phyloP scores from a whole-genome alignment of 1,284 basidiomycete species.

The Inonotus hispidus region DNA sequence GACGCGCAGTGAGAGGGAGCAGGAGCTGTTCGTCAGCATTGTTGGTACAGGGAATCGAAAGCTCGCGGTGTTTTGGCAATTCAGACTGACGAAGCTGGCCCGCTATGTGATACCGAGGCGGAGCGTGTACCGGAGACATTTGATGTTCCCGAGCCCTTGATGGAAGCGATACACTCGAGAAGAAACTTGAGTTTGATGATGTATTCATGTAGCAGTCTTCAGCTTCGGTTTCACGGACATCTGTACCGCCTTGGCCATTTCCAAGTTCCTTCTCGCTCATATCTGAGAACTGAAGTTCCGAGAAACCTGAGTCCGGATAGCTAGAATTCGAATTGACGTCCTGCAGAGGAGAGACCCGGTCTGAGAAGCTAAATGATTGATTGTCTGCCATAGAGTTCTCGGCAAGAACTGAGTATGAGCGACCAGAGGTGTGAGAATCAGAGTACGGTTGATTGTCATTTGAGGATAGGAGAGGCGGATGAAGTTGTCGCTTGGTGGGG shows the following conservation, averaged over 20 bases:
- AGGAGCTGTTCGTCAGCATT: background rate
- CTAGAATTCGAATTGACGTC: conserved; percentile 1
- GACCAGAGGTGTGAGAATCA: background rate
- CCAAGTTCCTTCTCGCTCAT: background rate
- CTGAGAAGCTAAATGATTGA: background rate
- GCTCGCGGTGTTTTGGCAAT: background rate
- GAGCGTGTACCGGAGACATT: no score
- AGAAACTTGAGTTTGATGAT: background rate
- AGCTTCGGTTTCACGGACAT: background rate
- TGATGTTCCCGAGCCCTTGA: background rate
- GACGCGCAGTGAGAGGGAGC: conserved; percentile 21
- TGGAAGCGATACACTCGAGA: background rate
- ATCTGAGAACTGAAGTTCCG: conserved; percentile 12
- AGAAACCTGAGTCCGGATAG: conserved; percentile 12
- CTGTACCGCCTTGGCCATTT: background rate
- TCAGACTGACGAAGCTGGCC: no score
- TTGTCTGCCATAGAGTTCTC: background rate
- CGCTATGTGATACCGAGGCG: background rate
- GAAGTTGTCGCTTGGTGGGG: background rate
- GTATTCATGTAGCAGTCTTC: background rate
- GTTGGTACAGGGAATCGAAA: conserved; percentile 9
- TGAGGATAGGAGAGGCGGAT: background rate
- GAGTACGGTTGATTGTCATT: background rate
- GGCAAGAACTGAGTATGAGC: background rate
- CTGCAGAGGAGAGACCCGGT: conserved; percentile 4